These are phyloP conservation scores for Adansonia digitata DNA, from an alignment of 345 rosid species.

Conservation along the genomic window DNA sequence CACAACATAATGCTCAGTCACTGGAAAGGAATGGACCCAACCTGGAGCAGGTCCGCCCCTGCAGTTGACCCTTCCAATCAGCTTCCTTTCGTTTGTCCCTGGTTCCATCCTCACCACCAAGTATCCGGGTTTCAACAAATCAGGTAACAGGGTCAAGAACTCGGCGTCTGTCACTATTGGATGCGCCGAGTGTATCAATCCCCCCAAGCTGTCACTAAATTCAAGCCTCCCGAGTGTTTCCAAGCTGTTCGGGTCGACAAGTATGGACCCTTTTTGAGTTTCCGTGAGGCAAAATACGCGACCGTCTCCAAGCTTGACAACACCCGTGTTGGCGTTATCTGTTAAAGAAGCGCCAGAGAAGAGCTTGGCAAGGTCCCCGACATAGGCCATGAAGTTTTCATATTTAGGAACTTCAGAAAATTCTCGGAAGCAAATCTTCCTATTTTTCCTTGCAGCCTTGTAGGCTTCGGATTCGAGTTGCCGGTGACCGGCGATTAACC, in stretches of 20 bases:
- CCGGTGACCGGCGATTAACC: conserved; percentile 64
- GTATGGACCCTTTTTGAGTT: conserved; percentile 82
- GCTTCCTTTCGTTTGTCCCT: conserved; percentile 72
- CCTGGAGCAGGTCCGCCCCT: conserved; percentile 82
- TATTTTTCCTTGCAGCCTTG: conserved; percentile 72
- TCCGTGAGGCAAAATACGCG: conserved; percentile 89
- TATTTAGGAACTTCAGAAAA: conserved; percentile 81
- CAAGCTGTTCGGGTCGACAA: conserved; percentile 62
- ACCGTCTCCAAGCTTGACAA: conserved; percentile 75
- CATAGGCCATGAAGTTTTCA: conserved; percentile 53
- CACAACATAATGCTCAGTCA: conserved; percentile 71
- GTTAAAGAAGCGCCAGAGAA: conserved; percentile 87
- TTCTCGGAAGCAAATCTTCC: conserved; percentile 72
- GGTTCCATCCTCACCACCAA: conserved; percentile 77
- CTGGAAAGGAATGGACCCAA: conserved; percentile 97
- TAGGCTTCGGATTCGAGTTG: conserved; percentile 84
- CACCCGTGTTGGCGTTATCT: conserved; percentile 92
- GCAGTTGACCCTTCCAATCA: conserved; percentile 74
- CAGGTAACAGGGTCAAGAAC: conserved; percentile 78
- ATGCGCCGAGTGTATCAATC: conserved; percentile 84
- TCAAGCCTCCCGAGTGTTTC: conserved; percentile 69
- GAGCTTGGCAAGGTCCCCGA: conserved; percentile 63
- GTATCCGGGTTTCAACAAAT: conserved; percentile 73
- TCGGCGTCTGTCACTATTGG: conserved; percentile 76
- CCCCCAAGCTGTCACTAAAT: conserved; percentile 61